These are phyloP conservation scores for Syncephalastrum monosporum DNA, from an alignment of 371 early-diverging fungal genomes.

Conservation along the genomic window DNA sequence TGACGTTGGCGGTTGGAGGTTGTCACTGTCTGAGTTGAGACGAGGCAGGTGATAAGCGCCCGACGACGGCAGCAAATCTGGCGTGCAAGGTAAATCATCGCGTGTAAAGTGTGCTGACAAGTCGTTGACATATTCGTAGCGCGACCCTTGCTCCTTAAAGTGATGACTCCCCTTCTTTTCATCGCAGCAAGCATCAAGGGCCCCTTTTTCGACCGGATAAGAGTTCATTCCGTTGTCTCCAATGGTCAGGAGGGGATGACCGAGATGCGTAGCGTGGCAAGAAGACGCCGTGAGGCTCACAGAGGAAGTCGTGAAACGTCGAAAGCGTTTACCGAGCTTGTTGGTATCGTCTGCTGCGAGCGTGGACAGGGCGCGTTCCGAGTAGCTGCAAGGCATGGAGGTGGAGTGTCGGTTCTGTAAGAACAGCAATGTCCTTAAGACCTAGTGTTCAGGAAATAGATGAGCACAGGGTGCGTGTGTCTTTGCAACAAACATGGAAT, in stretches of 20 bases:
- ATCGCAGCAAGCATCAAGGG: background rate
- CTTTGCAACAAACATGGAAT: background rate
- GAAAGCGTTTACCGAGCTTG: constrained; percentile 6
- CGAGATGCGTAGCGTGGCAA: too few relatives aligned
- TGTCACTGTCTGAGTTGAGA: background rate
- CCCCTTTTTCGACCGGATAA: constrained; percentile 2
- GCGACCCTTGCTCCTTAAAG: constrained; percentile 7
- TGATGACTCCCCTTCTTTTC: constrained; percentile 3
- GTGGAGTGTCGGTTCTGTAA: constrained; percentile 3
- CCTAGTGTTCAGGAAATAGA: constrained; percentile 5
- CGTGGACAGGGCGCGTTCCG: background rate
- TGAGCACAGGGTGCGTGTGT: constrained; percentile 6
- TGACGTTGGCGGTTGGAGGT: background rate
- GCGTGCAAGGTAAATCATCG: background rate
- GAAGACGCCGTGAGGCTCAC: too few relatives aligned
- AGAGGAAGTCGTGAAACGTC: background rate
- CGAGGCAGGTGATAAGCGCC: background rate
- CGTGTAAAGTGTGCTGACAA: background rate
- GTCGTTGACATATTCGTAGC: background rate
- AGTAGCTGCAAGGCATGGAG: background rate
- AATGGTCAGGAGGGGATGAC: too few relatives aligned
- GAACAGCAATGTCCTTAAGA: constrained; percentile 10
- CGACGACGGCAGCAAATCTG: constrained; percentile 1
- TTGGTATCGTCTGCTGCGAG: constrained; percentile 2
- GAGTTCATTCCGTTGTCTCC: constrained; percentile 9